Evolutionary conservation across 2,329 filamentous ascomycete genomes (phyloP).

Genomic region (Aspergillus novofumigatus): DNA sequence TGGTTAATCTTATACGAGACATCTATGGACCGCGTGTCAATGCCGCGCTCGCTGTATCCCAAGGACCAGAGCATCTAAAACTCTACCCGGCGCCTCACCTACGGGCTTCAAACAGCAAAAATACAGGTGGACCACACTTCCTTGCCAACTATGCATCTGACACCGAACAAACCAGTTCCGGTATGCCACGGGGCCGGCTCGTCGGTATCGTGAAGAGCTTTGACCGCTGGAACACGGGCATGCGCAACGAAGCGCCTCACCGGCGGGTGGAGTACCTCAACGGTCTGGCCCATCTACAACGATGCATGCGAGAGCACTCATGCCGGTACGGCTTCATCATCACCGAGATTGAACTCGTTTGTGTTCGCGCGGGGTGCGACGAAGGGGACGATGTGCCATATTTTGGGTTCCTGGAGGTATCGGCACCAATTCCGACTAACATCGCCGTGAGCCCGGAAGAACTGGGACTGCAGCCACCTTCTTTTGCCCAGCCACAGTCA

Average conservation of each 20-base stretch:
- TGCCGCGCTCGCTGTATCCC: conserved; percentile 72
- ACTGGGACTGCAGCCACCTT: conserved; percentile 16
- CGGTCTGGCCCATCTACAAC: conserved; percentile 79
- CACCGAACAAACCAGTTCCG: conserved; percentile 45
- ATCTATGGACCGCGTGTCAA: conserved; percentile 87
- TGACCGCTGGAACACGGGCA: conserved; percentile 91
- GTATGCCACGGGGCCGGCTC: conserved; percentile 57
- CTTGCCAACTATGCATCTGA: conserved; percentile 52
- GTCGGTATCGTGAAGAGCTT: conserved; percentile 88
- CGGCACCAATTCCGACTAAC: conserved; percentile 53
- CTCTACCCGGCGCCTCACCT: conserved; percentile 40
- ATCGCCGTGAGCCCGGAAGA: conserved; percentile 27
- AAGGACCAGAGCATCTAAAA: conserved; percentile 58
- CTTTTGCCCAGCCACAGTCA: conserved; percentile 28
- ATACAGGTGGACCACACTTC: conserved; percentile 48
- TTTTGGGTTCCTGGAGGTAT: conserved; percentile 84
- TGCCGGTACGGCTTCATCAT: conserved; percentile 95
- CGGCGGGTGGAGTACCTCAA: conserved; percentile 86
- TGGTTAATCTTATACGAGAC: conserved; percentile 69
- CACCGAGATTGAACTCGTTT: conserved; percentile 90
- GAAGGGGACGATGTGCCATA: conserved; percentile 62
- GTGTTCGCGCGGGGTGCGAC: conserved; percentile 72
- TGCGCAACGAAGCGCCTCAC: conserved; percentile 79
- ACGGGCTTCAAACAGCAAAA: conserved; percentile 32
- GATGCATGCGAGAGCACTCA: conserved; percentile 87